Evolutionary conservation across 2,329 filamentous ascomycete species (phyloP).

Genomic region (Fusarium liriodendri): DNA sequence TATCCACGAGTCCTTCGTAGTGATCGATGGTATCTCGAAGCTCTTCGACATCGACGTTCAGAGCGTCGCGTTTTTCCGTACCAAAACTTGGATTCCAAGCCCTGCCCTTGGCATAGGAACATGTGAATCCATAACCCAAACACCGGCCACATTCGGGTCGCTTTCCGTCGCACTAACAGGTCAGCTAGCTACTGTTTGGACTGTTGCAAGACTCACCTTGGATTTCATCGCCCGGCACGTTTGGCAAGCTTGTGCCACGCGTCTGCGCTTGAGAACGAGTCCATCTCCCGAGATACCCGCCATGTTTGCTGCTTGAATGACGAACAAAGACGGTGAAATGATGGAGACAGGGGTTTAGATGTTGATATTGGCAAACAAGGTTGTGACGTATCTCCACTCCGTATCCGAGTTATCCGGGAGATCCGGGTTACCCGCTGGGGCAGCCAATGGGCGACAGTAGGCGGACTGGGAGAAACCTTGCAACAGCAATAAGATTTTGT

Average conservation of each 20-base stretch:
- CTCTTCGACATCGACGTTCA: neutral
- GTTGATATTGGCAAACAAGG: neutral
- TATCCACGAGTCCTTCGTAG: slow-evolving; percentile 29
- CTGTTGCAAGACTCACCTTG: slow-evolving; percentile 27
- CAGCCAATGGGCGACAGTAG: neutral
- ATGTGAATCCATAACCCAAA: neutral
- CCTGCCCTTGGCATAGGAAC: neutral
- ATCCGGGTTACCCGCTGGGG: neutral
- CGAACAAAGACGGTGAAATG: neutral
- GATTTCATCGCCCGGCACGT: slow-evolving; percentile 42
- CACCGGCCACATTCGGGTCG: neutral
- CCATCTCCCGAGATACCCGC: neutral
- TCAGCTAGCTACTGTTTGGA: neutral
- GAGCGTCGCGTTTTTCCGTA: slow-evolving; percentile 23
- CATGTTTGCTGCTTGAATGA: neutral
- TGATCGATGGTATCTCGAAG: neutral
- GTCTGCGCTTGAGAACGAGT: slow-evolving; percentile 24
- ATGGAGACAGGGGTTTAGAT: neutral
- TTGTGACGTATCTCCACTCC: neutral
- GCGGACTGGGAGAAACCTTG: neutral
- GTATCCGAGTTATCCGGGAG: neutral
- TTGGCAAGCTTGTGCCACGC: slow-evolving; percentile 41
- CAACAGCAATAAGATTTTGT: neutral
- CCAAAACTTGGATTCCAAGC: neutral
- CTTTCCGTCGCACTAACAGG: neutral